A percentile compares a stretch with the other conserved stretches of the same genome.
These are phyloP conservation scores for Litchi chinensis DNA, from an alignment of 345 rosid genomes.

Conservation along the genomic window DNA sequence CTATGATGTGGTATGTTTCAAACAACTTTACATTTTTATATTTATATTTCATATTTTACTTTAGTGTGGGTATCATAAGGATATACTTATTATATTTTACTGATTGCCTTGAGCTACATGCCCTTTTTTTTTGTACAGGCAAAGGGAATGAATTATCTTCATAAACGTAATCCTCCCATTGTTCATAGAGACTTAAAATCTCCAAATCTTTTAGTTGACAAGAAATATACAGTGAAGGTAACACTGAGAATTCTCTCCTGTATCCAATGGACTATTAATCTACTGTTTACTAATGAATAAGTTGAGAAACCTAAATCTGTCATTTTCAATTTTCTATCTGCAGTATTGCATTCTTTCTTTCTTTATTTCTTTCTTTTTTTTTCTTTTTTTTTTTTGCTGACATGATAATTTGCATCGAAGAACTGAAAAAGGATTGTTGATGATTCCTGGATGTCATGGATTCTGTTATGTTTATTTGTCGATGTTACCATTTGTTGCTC, in stretches of 20 bases:
- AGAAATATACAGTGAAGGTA: slow-evolving; percentile 95
- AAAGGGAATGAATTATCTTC: slow-evolving; percentile 99
- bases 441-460: not conserved
- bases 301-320: not conserved
- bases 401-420: not conserved
- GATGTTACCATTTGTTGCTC: not conserved
- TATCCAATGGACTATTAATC: not conserved
- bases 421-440: not conserved
- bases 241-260: slow-evolving; percentile 13
- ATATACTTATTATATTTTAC: slow-evolving; percentile 8
- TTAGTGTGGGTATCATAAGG: slow-evolving; percentile 4
- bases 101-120: slow-evolving; percentile 16
- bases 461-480: not conserved
- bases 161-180: slow-evolving; percentile 88
- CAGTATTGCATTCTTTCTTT: not conserved
- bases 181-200: slow-evolving; percentile 98
- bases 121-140: slow-evolving; percentile 58
- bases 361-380: not conserved
- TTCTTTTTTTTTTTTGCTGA: not conserved
- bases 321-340: not conserved
- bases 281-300: not conserved
- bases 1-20: slow-evolving; percentile 82
- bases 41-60: not conserved
- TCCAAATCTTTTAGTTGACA: slow-evolving; percentile 97
- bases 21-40: not conserved